A percentile compares a stretch with the other conserved stretches of the same genome.
phyloP scores from a whole-genome alignment of 352 stramenopile genomes.

The Elongisporangium prolatum region DNA sequence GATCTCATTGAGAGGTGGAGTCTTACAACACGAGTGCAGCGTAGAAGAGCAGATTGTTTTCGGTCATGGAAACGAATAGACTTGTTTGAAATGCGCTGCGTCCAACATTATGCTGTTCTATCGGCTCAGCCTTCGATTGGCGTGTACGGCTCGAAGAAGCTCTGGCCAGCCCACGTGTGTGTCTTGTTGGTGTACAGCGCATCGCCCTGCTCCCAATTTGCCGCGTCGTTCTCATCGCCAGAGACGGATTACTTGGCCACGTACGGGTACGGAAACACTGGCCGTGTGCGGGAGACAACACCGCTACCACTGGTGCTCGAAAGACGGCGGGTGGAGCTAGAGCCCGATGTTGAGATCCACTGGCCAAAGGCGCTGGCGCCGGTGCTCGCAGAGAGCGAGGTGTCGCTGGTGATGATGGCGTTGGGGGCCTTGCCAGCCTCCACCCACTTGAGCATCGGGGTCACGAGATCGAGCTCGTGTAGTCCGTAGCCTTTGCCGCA shows the following conservation, averaged over 20 bases:
- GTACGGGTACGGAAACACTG: constrained; percentile 21
- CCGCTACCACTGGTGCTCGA: constrained; percentile 5
- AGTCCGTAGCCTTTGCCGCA: constrained; percentile 33
- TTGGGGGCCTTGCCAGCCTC: constrained; percentile 22
- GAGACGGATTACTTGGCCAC: constrained; percentile 21
- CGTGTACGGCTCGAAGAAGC: no score
- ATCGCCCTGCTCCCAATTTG: constrained; percentile 16
- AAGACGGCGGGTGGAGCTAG: neutral
- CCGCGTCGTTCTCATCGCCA: constrained; percentile 16
- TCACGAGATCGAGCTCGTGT: constrained; percentile 33
- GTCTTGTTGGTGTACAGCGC: constrained; percentile 6
- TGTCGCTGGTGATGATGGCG: constrained; percentile 18
- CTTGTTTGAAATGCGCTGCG: neutral
- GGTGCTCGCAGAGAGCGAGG: constrained; percentile 8
- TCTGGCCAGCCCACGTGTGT: constrained; percentile 13
- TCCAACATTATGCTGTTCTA: no score
- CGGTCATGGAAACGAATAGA: neutral
- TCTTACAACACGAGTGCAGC: neutral
- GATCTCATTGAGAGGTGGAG: no score
- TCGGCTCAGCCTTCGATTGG: no score
- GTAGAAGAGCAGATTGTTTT: neutral
- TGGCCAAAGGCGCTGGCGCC: constrained; percentile 22
- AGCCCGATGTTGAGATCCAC: constrained; percentile 11
- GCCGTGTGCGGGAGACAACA: constrained; percentile 11
- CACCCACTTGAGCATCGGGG: constrained; percentile 39